Evolutionary conservation across 1,284 basidiomycete genomes (phyloP), one percentile per base, ranked within the genome.

Genomic region (Fomitopsis pinicola): DNA sequence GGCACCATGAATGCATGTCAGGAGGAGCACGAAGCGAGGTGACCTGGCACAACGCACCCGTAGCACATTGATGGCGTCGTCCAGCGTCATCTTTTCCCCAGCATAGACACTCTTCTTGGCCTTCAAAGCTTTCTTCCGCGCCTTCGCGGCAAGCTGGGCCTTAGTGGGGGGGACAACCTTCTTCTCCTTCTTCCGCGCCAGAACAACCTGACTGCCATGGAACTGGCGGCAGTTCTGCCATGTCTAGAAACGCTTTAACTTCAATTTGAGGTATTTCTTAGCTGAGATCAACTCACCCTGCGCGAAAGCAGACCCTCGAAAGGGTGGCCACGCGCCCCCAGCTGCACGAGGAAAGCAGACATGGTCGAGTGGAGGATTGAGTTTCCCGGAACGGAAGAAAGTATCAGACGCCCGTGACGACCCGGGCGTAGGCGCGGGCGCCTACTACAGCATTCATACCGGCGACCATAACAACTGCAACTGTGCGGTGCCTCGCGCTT

Each of bases 51-150:
- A 55, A 78, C 87, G 61, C 70, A 90, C 89, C 62, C 89, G 85
- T 61, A 92, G 77, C 57, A 91, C 84, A 36, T 79, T 75, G 64
- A 92, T 81, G 42, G 89, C 90, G 58, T 88, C 83, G 19, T 74
- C 66, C 42, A 92, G 77, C 9, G 82, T 76, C 75, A 91, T 82
- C 70, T 85, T 87, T 69, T 89, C 85, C 38, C 75, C 71, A 61
- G 82, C 80, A 58, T 85, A 85, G 15, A 84, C 76, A 64, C 76
- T 78, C 65, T 76, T 78, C 57, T 68, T 67, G 28, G 77, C 77
- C 64, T 82, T 77, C 62, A 80, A 77, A 30, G 78, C 79, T 64
- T 75, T 78, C 69, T 77, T 78, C 56, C 76, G 75, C 15, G 76
- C 75, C 67, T 84, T 85, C n/a, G 83, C 82, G 26, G 85, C 86